A percentile compares a stretch with the other conserved stretches of the same genome.
Conservation (phyloP, 179 eudicot species). For the Gypsophila paniculata region DNA sequence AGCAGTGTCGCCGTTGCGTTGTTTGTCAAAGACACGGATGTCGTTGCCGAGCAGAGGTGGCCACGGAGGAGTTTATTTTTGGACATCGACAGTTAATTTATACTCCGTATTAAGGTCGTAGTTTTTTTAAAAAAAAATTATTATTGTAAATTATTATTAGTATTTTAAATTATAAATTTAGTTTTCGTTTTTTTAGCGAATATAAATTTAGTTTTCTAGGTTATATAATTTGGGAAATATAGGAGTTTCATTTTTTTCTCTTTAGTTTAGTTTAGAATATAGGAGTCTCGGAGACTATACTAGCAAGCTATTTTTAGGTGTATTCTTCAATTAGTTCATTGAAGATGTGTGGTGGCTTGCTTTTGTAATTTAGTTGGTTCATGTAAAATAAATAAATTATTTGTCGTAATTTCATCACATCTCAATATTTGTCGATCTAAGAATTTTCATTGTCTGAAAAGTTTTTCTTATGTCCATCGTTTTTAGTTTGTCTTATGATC, state of each 20-base stretch:
- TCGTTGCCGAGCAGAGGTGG: conserved; percentile 25
- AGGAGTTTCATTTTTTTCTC: too few relatives aligned
- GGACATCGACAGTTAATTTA: conserved; percentile 14
- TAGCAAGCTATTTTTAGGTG: background rate
- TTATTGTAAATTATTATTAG: conserved; percentile 3
- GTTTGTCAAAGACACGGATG: conserved; percentile 28
- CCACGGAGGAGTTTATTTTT: conserved; percentile 31
- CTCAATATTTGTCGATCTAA: too few relatives aligned
- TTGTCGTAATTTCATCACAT: background rate
- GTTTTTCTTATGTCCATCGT: too few relatives aligned
- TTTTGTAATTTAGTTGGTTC: background rate
- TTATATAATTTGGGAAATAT: background rate
- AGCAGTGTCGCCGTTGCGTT: conserved; percentile 32
- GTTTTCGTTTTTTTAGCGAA: background rate
- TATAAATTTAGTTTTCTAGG: conserved; percentile 1
- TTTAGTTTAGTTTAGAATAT: background rate
- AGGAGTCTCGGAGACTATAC: too few relatives aligned
- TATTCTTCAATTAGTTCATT: conserved; percentile 14
- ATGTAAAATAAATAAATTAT: conserved; percentile 8
- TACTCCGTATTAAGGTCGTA: too few relatives aligned
- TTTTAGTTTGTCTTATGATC: too few relatives aligned
- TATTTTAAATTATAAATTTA: background rate
- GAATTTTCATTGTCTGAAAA: too few relatives aligned
- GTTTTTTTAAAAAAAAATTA: too few relatives aligned
- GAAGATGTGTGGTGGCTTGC: conserved; percentile 8